Evolutionary conservation across 148 eudicot genomes (phyloP).

Genomic region (Gaultheria prostrata): DNA sequence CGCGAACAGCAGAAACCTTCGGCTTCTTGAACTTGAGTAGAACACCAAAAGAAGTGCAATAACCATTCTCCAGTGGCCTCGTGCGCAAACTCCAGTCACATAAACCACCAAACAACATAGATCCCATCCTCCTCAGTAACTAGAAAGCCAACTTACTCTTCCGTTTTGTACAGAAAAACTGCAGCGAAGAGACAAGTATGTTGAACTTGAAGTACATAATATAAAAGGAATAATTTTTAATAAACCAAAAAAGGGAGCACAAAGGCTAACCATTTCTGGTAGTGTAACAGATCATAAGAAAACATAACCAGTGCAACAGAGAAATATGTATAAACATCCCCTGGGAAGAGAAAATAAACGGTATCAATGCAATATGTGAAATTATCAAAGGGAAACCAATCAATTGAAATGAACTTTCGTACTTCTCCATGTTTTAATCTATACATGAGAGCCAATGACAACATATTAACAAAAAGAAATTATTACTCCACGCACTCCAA

Average conservation of each 20-base stretch:
- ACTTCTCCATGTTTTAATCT: neutral
- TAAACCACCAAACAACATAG: conserved; percentile 21
- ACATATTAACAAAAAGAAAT: neutral
- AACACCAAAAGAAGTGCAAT: neutral
- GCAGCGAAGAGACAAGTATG: neutral
- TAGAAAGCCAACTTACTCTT: neutral
- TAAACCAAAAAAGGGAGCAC: neutral
- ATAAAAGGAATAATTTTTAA: neutral
- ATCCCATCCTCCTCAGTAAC: conserved; percentile 26
- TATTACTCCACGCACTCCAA: neutral
- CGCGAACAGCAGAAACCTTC: conserved; percentile 52
- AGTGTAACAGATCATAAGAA: neutral
- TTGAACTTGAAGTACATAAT: too few relatives aligned
- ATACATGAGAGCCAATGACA: too few relatives aligned
- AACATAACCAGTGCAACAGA: neutral
- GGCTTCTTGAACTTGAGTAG: conserved; percentile 50
- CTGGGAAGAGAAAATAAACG: neutral
- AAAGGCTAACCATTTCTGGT: neutral
- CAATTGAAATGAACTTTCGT: neutral
- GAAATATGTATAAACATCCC: neutral
- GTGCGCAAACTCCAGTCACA: neutral
- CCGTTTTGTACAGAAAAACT: neutral
- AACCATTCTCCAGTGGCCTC: neutral
- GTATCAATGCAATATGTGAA: neutral
- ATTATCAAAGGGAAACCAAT: neutral